phyloP scores from a whole-genome alignment of 108 stramenopile genomes.

The Hondaea fermentalgiana region DNA sequence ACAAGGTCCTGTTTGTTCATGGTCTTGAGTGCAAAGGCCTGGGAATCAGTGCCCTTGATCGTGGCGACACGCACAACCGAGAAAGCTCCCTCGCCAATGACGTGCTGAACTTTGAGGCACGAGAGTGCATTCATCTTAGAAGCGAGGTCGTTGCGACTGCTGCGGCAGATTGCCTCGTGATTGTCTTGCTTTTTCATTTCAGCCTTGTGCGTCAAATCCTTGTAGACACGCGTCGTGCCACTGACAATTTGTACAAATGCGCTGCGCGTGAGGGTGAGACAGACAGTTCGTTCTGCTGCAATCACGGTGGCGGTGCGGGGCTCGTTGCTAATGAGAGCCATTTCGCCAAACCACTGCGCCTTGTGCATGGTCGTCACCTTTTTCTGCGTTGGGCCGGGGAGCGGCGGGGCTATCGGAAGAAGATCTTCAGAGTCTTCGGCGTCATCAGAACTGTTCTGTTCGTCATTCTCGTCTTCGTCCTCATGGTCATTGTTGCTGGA shows the following conservation, averaged over 20 bases:
- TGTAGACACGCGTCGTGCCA: not conserved
- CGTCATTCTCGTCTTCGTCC: not conserved
- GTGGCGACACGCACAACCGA: not conserved
- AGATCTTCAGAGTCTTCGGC: not conserved
- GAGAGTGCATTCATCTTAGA: not conserved
- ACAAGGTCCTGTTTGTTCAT: slow-evolving; percentile 53
- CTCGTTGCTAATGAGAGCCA: slow-evolving; percentile 52
- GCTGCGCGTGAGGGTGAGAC: not conserved
- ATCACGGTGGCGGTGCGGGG: slow-evolving; percentile 50
- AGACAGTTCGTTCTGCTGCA: slow-evolving; percentile 17
- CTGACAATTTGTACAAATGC: not conserved
- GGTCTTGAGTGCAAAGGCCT: slow-evolving; percentile 66
- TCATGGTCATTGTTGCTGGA: not conserved
- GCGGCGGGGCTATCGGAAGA: not conserved
- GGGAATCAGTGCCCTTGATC: not conserved
- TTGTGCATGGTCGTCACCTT: not conserved
- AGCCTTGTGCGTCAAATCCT: not conserved
- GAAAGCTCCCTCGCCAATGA: slow-evolving; percentile 1
- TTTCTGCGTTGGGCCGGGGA: not conserved
- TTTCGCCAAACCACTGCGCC: slow-evolving; percentile 59
- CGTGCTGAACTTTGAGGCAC: not conserved
- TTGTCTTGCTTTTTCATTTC: not conserved
- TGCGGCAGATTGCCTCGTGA: not conserved
- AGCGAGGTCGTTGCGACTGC: not conserved
- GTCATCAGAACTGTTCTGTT: not conserved